phyloP scores from a whole-genome alignment of 805 yeast genomes.

The Candida anglica region DNA sequence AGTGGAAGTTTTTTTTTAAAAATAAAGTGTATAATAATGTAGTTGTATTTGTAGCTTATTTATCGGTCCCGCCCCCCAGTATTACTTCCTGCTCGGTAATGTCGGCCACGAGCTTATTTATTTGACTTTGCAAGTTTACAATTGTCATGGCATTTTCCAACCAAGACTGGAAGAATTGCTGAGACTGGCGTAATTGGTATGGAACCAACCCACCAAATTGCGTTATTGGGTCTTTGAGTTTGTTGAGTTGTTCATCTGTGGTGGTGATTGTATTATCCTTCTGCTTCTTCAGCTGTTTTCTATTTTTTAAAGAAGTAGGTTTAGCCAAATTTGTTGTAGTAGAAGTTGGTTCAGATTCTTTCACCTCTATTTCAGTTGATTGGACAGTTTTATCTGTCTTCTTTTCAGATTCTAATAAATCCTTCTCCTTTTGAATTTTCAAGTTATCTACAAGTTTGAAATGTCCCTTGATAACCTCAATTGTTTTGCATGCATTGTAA shows the following conservation, averaged over 20 bases:
- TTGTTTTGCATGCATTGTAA: conserved; percentile 19
- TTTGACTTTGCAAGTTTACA: conserved; percentile 16
- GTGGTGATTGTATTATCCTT: neutral
- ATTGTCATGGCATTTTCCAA: conserved; percentile 19
- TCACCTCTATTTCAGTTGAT: conserved; percentile 3
- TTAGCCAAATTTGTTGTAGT: neutral
- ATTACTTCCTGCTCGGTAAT: no score
- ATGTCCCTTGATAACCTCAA: conserved; percentile 7
- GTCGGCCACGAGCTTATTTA: conserved; percentile 13
- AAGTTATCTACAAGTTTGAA: conserved; percentile 9
- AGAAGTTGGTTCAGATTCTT: conserved; percentile 1
- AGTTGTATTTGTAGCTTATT: no score
- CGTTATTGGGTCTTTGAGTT: conserved; percentile 28
- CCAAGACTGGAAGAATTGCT: conserved; percentile 30
- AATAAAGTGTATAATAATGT: conserved; percentile 5
- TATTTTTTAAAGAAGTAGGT: conserved; percentile 5
- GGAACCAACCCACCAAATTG: conserved; percentile 52
- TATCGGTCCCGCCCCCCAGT: no score
- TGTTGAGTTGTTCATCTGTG: neutral
- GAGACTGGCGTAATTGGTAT: conserved; percentile 33
- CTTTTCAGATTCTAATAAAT: conserved; percentile 3
- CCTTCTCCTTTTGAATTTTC: conserved; percentile 2
- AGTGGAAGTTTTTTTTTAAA: conserved; percentile 10
- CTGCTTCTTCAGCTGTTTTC: conserved; percentile 5
- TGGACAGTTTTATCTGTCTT: neutral